phyloP scores from a whole-genome alignment of 139 green algal genomes.

The Marvania coccoides region DNA sequence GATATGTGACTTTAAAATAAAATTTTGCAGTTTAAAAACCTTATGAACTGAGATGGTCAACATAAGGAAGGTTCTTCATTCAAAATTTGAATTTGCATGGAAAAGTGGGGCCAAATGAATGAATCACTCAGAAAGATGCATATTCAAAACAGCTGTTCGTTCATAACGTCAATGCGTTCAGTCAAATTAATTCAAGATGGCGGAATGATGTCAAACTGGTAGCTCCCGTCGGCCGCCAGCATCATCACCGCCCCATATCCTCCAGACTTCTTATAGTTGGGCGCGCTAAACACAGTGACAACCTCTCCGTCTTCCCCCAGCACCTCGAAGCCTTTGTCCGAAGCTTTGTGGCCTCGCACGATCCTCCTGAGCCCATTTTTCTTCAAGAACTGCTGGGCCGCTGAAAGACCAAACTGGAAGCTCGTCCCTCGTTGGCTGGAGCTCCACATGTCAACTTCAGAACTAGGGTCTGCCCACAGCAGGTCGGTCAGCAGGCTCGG shows the following conservation, averaged over 20 bases:
- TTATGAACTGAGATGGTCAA: too few species aligned
- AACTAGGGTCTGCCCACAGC: conserved; percentile 20
- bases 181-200: too few species aligned
- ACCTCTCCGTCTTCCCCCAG: conserved; percentile 13
- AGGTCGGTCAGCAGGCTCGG: conserved; percentile 10
- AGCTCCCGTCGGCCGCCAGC: background rate
- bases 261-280: conserved; percentile 12
- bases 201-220: background rate
- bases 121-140: too few species aligned
- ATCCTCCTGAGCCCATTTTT: background rate
- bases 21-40: background rate
- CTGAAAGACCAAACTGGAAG: conserved; percentile 9
- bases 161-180: too few species aligned
- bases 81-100: background rate
- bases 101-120: too few species aligned
- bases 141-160: too few species aligned
- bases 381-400: background rate
- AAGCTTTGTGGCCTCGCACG: conserved; percentile 16
- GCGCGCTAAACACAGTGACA: conserved; percentile 11
- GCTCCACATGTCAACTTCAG: background rate
- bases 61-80: too few species aligned
- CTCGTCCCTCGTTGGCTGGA: conserved; percentile 6
- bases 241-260: background rate
- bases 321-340: conserved; percentile 11
- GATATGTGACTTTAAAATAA: background rate